A percentile compares a stretch with the other conserved stretches of the same genome.
phyloP scores from a whole-genome alignment of 1,139 yeast genomes.

The Suhomyces anneliseae region DNA sequence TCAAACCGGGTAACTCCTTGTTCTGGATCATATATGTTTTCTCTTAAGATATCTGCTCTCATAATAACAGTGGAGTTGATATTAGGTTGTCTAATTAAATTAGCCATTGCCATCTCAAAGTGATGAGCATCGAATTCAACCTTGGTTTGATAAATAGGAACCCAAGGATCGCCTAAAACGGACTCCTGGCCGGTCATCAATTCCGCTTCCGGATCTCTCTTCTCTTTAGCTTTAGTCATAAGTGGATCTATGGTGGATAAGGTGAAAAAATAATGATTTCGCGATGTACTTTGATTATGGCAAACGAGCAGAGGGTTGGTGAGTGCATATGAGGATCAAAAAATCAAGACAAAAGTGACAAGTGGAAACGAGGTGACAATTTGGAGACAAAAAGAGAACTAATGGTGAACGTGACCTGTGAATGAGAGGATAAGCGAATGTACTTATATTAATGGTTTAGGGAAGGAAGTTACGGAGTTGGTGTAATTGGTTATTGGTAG shows the following conservation, averaged over 20 bases:
- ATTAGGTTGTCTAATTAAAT: conserved; percentile 81
- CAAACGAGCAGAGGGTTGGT: neutral
- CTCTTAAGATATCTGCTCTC: conserved; percentile 79
- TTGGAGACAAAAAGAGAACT: too few species aligned
- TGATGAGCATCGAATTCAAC: conserved; percentile 52
- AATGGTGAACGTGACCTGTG: too few species aligned
- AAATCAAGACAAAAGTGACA: neutral
- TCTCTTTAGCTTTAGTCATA: neutral
- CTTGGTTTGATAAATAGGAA: conserved; percentile 48
- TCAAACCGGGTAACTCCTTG: conserved; percentile 35
- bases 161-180: conserved; percentile 66
- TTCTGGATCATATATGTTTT: conserved; percentile 43
- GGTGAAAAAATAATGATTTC: neutral
- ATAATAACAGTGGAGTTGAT: conserved; percentile 88
- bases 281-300: neutral
- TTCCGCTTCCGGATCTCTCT: conserved; percentile 1
- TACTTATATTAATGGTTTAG: too few species aligned
- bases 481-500: too few species aligned
- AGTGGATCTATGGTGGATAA: neutral
- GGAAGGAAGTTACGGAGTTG: too few species aligned
- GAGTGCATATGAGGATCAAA: neutral
- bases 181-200: conserved; percentile 27
- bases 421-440: too few species aligned
- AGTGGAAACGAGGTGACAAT: too few species aligned
- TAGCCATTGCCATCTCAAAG: conserved; percentile 75